Evolutionary conservation across 257 asterid genomes (phyloP).

Genomic region (Voacanga thouarsii): DNA sequence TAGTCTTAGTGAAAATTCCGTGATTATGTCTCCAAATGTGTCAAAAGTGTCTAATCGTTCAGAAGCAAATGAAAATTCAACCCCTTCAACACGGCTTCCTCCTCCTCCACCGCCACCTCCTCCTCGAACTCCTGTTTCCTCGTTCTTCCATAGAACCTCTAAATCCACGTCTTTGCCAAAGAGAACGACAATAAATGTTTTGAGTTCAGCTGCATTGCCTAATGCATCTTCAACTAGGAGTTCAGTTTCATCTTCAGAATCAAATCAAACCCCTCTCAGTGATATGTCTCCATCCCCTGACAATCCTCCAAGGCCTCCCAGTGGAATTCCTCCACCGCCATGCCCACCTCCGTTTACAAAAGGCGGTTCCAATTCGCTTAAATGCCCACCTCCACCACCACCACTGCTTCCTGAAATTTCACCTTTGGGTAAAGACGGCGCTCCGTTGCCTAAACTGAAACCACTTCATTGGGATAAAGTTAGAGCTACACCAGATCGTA

Average conservation of each 20-base stretch:
- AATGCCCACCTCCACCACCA: conserved; percentile 71
- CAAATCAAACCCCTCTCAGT: conserved; percentile 15
- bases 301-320: conserved; percentile 20
- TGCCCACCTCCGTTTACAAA: conserved; percentile 49
- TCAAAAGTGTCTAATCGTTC: conserved; percentile 17
- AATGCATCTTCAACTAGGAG: conserved; percentile 20
- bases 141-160: conserved; percentile 16
- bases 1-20: conserved; percentile 41
- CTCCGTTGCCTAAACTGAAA: conserved; percentile 72
- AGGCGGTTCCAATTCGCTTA: conserved; percentile 22
- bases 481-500: conserved; percentile 79
- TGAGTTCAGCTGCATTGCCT: conserved; percentile 26
- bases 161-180: conserved; percentile 14
- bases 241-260: conserved; percentile 22
- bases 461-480: conserved; percentile 99
- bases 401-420: conserved; percentile 30
- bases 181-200: conserved; percentile 14
- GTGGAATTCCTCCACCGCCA: conserved; percentile 54
- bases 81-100: background rate
- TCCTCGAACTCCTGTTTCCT: conserved; percentile 19
- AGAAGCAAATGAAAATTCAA: conserved; percentile 8
- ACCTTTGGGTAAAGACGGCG: conserved; percentile 72
- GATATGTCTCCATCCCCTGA: conserved; percentile 21
- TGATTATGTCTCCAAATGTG: conserved; percentile 25
- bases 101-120: conserved; percentile 17